Evolutionary conservation across 108 stramenopile genomes (phyloP).

Genomic region (Skeletonema menzelii): DNA sequence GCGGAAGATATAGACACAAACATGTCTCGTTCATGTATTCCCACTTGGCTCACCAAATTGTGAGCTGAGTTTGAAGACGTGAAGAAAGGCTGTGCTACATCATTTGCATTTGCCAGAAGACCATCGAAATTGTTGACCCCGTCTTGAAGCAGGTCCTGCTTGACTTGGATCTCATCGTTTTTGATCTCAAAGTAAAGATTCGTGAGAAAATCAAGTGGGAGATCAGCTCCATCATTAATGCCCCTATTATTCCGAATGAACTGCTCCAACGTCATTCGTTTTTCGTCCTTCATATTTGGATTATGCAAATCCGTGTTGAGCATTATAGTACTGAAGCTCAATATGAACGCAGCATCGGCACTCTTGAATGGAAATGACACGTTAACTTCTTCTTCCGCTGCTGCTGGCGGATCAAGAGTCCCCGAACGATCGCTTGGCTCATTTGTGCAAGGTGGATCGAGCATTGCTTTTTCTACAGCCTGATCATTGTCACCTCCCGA

Average conservation of each 20-base stretch:
- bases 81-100: slow-evolving; percentile 66
- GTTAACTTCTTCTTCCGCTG: slow-evolving; percentile 10
- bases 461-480: slow-evolving; percentile 31
- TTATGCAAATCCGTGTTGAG: slow-evolving; percentile 94
- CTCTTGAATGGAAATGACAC: slow-evolving; percentile 62
- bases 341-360: slow-evolving; percentile 92
- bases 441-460: slow-evolving; percentile 28
- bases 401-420: slow-evolving; percentile 31
- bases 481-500: slow-evolving; percentile 10
- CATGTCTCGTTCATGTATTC: slow-evolving; percentile 93
- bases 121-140: slow-evolving; percentile 59
- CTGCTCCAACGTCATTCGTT: slow-evolving; percentile 90
- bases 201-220: slow-evolving; percentile 77
- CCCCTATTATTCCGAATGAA: slow-evolving; percentile 93
- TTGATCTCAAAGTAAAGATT: slow-evolving; percentile 87
- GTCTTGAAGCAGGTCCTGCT: slow-evolving; percentile 53
- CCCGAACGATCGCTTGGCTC: slow-evolving; percentile 11
- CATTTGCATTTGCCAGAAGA: slow-evolving; percentile 51
- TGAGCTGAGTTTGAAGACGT: slow-evolving; percentile 60
- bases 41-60: slow-evolving; percentile 53
- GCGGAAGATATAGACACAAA: slow-evolving; percentile 72
- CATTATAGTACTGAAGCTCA: slow-evolving; percentile 95
- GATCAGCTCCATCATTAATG: slow-evolving; percentile 88
- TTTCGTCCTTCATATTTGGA: slow-evolving; percentile 83
- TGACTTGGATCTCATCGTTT: slow-evolving; percentile 71